Evolutionary conservation across 176 grass and related monocot species (phyloP).

Genomic region (Musa schizocarpa): DNA sequence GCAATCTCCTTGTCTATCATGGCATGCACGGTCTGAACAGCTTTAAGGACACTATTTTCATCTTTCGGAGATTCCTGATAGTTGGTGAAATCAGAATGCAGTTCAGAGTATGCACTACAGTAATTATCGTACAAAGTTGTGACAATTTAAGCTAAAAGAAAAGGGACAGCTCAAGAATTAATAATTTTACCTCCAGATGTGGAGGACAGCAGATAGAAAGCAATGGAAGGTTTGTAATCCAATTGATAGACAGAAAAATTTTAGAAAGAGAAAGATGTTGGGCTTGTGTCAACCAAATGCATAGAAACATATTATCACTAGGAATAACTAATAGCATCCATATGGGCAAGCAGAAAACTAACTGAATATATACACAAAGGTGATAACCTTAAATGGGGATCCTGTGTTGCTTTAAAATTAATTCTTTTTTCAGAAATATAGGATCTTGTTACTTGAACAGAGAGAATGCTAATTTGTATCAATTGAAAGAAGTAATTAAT

Average conservation of each 20-base stretch:
- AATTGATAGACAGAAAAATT: not conserved
- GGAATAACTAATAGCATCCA: not conserved
- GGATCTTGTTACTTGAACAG: too few relatives aligned
- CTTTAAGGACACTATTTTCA: constrained; percentile 59
- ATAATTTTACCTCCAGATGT: not conserved
- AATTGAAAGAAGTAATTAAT: too few relatives aligned
- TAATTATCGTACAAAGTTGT: too few relatives aligned
- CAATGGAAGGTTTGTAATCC: not conserved
- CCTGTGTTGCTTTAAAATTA: too few relatives aligned
- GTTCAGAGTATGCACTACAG: not conserved
- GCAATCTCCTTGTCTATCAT: constrained; percentile 79
- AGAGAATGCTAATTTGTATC: too few relatives aligned
- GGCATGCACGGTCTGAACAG: constrained; percentile 71
- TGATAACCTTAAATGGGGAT: too few relatives aligned
- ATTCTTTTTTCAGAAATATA: too few relatives aligned
- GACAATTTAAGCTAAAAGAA: not conserved
- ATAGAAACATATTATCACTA: not conserved
- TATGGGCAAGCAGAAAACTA: too few relatives aligned
- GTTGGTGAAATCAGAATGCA: constrained; percentile 5
- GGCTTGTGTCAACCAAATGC: not conserved
- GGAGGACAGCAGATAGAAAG: not conserved
- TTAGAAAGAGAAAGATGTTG: not conserved
- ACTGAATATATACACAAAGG: too few relatives aligned
- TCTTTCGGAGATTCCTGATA: constrained; percentile 66
- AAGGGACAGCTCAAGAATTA: not conserved